Evolutionary conservation across 2,329 filamentous ascomycete species (phyloP), one percentile per base, ranked within the genome.

Genomic region (Microdochium bolleyi): DNA sequence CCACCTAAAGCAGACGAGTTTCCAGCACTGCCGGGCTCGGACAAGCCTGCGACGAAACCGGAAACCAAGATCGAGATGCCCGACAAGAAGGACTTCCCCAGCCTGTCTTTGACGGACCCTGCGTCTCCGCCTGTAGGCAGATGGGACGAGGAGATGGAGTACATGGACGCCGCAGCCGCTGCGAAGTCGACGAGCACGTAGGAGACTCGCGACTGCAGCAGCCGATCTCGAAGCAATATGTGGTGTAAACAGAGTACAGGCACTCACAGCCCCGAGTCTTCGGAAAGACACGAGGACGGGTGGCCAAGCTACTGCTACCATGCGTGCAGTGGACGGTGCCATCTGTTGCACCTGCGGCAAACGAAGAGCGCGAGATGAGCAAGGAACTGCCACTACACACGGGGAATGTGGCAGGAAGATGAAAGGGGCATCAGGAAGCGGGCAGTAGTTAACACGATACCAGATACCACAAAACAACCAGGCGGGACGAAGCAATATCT

Each of bases 71-170:
- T 56, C 5, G 56, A 58, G 13, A 50, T 55, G n/a, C 48, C 62
- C 24, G 49, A 58, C 22, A 59, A 57, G 51, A 48, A 51, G 8
- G 57, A 51, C 54, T 57, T 53, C 25, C 51, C 32, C 24, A 9
- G 49, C 16, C 38, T 46, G n/a, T 46, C 24, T 44, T 55, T 7
- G 21, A 56, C 66, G n/a, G 64, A 67, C 52, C 62, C 71, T 16
- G 46, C 68, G 1, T 70, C 71, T 5, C 66, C 71, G 8, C 67
- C 67, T 0, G 60, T 73, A 19, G 72, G 74, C 9, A 73, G 76
- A 52, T 83, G 80, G 80, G 80, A 77, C 50, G 80, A 83, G 34
- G 80, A 83, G 65, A 78, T 83, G 71, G 77, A 77, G 49, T 75
- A 70, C 4, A 65, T 76, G 13, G 76, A 80, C 24, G 72, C 52